A percentile compares a stretch with the other conserved stretches of the same genome.
phyloP scores from a whole-genome alignment of 495 filamentous ascomycete genomes.

The Penicillium cosmopolitanum region DNA sequence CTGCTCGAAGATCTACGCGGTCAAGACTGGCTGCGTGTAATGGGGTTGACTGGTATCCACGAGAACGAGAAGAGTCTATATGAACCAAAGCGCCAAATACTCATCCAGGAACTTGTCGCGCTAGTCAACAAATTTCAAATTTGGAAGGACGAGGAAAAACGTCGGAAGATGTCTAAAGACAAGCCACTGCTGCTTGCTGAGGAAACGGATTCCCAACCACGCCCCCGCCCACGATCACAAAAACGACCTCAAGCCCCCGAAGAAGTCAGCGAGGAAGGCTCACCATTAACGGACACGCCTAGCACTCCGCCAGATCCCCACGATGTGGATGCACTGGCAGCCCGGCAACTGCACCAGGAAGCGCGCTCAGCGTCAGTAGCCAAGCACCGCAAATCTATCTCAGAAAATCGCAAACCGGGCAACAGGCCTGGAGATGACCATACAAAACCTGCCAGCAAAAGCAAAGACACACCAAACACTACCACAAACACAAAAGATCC shows the following conservation, averaged over 20 bases:
- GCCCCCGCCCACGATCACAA: constrained; percentile 22
- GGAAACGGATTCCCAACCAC: neutral
- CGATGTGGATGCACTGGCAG: constrained; percentile 74
- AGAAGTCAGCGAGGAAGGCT: constrained; percentile 23
- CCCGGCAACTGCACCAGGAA: constrained; percentile 75
- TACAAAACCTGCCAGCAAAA: constrained; percentile 15
- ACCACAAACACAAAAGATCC: constrained; percentile 19
- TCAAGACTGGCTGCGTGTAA: constrained; percentile 89
- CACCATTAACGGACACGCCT: constrained; percentile 34
- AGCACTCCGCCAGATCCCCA: constrained; percentile 63
- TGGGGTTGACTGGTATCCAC: constrained; percentile 88
- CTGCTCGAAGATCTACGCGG: constrained; percentile 84
- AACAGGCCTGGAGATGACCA: constrained; percentile 7
- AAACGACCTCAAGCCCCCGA: constrained; percentile 27
- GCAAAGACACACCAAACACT: neutral
- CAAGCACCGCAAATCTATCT: constrained; percentile 34
- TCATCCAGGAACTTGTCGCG: constrained; percentile 76
- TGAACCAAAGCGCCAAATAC: constrained; percentile 81
- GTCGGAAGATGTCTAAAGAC: constrained; percentile 70
- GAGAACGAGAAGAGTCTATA: constrained; percentile 82
- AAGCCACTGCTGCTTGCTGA: constrained; percentile 43
- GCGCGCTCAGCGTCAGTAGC: constrained; percentile 50
- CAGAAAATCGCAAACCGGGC: constrained; percentile 16
- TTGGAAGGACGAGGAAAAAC: constrained; percentile 92
- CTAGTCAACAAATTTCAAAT: constrained; percentile 83